Evolutionary conservation across 2,329 filamentous ascomycete genomes (phyloP), one percentile per base, ranked within the genome.

Genomic region (Lachnellula cervina): DNA sequence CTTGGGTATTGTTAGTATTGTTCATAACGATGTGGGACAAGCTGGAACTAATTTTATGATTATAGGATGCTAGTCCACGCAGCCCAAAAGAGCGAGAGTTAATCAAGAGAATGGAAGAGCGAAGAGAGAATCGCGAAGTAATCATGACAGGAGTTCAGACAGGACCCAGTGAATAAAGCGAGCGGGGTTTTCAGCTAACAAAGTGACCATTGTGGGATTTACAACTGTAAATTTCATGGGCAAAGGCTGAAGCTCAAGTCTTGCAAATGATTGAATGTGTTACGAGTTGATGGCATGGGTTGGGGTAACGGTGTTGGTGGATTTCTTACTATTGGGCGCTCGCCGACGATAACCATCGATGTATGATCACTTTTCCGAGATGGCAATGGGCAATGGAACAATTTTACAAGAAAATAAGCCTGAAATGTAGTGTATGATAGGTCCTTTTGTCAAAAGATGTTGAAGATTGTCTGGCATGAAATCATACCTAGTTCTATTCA

Each of bases 61-160:
- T 19, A 32, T 38, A 67, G 65, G 80, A 83, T 63, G 77, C 80
- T 40, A 80, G 80, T 66, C 80, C 80, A 21, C 72, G 80, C 40
- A 81, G 78, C 63, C 79, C 79, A 42, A 76, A 77, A 63, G 81
- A 83, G 70, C 74, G 80, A 63, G 80, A 83, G 68, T 72, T 82
- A 66, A 78, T 82, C 55, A 76, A 80, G 64, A 72, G 79, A 61
- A 71, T 82, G 64, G 81, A 83, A 64, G 77, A 82, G 66, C 75
- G 62, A 48, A 60, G 68, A 55, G 66, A 64, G 51, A 54, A 54
- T 14, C 57, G 62, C 21, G 62, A 65, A 52, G 57, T 64, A 8
- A 54, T 64, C 47, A 65, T 66, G 64, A 58, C 60, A n/a, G 57
- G 60, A 25, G 45, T 57, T 23, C 56, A 62, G 50, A 58, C 59